phyloP scores from a whole-genome alignment of 352 stramenopile genomes.

The Peronospora belbahrii region DNA sequence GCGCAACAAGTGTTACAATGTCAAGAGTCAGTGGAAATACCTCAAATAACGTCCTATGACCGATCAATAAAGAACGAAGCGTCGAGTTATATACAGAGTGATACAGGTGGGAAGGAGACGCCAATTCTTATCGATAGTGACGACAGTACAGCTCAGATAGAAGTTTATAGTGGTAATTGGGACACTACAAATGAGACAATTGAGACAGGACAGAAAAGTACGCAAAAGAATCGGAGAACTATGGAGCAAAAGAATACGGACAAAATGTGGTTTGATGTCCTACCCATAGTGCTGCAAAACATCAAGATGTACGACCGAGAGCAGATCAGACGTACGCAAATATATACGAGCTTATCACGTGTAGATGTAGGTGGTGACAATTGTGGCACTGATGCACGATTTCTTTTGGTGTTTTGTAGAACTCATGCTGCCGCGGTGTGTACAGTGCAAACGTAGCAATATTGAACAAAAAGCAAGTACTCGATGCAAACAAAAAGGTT shows the following conservation, averaged over 20 bases:
- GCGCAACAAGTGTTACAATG: neutral
- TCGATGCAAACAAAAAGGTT: conserved; percentile 20
- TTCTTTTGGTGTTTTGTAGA: conserved; percentile 10
- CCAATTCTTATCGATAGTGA: too few species aligned
- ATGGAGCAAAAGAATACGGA: neutral
- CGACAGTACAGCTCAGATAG: too few species aligned
- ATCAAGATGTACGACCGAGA: conserved; percentile 20
- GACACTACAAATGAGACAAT: neutral
- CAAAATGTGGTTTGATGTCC: conserved; percentile 29
- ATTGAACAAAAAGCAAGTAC: conserved; percentile 10
- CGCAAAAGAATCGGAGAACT: neutral
- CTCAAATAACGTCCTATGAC: conserved; percentile 2
- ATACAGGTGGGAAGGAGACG: neutral
- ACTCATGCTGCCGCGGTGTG: conserved; percentile 20
- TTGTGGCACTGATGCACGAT: too few species aligned
- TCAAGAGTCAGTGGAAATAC: neutral
- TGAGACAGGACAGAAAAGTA: neutral
- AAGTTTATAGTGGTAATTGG: too few species aligned
- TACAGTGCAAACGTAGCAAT: conserved; percentile 10
- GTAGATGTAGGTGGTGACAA: neutral
- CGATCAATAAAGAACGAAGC: conserved; percentile 4
- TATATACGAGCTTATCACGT: too few species aligned
- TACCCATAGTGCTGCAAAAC: conserved; percentile 25
- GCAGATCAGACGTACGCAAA: conserved; percentile 27
- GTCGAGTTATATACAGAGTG: neutral